Percentiles rank a stretch among this genome's conserved stretches.
Evolutionary conservation across 192 early-diverging fungal species (phyloP).

Genomic region (Coemansia sp.): DNA sequence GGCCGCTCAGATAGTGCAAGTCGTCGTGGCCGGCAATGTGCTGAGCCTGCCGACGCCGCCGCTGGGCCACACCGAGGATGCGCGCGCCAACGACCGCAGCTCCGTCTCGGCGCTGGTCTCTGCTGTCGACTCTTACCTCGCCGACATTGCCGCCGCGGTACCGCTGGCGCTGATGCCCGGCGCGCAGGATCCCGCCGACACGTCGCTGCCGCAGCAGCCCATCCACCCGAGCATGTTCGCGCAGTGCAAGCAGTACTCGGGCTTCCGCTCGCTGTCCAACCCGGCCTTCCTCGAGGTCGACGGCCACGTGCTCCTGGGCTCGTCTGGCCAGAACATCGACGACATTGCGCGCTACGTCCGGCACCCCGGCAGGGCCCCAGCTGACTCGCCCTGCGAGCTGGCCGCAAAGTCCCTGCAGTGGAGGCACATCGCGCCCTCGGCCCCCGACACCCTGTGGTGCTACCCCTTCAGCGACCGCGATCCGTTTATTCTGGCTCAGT

Average conservation of each 20-base stretch:
- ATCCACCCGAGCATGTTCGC: conserved; percentile 74
- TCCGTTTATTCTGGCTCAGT: conserved; percentile 76
- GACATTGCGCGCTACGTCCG: conserved; percentile 76
- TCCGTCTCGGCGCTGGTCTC: conserved; percentile 55
- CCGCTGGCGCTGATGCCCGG: conserved; percentile 85
- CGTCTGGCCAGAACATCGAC: conserved; percentile 86
- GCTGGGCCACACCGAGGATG: conserved; percentile 49
- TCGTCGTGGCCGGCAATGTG: conserved; percentile 79
- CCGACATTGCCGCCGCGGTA: conserved; percentile 62
- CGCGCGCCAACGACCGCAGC: conserved; percentile 51
- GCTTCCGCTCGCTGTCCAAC: conserved; percentile 76
- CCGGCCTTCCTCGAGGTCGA: conserved; percentile 76
- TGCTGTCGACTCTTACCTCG: conserved; percentile 67
- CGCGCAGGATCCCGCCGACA: conserved; percentile 70
- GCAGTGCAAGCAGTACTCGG: conserved; percentile 60
- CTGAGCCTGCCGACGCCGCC: conserved; percentile 52
- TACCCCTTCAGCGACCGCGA: conserved; percentile 88
- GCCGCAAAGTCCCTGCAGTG: conserved; percentile 73
- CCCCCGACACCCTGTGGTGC: conserved; percentile 95
- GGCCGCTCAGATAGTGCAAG: conserved; percentile 62
- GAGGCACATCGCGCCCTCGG: conserved; percentile 89
- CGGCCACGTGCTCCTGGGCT: conserved; percentile 68
- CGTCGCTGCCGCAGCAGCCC: conserved; percentile 85
- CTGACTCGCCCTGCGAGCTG: conserved; percentile 63
- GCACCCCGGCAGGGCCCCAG: conserved; percentile 26